phyloP scores from a whole-genome alignment of 2,329 filamentous ascomycete species.

The Diaporthe sp. region DNA sequence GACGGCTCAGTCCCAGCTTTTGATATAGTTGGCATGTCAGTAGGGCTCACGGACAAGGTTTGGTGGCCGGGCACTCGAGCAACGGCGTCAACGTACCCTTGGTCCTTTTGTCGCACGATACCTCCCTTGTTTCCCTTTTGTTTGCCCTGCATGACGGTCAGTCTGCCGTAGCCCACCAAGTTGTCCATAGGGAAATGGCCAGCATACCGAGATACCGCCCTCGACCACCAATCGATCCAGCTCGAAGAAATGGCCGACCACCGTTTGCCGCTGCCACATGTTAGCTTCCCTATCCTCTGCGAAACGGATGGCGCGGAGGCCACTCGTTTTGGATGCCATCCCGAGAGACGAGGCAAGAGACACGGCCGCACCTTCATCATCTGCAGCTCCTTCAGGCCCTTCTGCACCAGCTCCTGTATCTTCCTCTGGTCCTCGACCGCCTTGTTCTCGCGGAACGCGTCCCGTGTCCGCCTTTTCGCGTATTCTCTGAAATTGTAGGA shows the following conservation, averaged over 20 bases:
- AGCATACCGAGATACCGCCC: conserved; percentile 79
- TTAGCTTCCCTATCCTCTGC: conserved; percentile 27
- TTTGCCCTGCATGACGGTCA: conserved; percentile 66
- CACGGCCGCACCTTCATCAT: conserved; percentile 81
- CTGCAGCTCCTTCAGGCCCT: conserved; percentile 87
- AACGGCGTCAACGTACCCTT: conserved; percentile 66
- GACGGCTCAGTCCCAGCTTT: conserved; percentile 26
- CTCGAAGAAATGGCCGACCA: conserved; percentile 95
- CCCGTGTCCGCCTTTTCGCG: conserved; percentile 87
- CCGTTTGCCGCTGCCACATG: conserved; percentile 82
- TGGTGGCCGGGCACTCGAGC: not conserved
- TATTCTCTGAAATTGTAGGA: conserved; percentile 99
- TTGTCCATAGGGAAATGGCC: not conserved
- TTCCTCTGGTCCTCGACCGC: conserved; percentile 76
- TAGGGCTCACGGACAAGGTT: not conserved
- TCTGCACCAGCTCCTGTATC: conserved; percentile 90
- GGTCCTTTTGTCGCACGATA: conserved; percentile 81
- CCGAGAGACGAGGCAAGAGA: not conserved
- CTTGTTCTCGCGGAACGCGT: conserved; percentile 88
- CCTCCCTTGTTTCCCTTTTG: conserved; percentile 73
- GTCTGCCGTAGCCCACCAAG: conserved; percentile 6
- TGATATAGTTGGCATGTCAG: not conserved
- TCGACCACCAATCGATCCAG: conserved; percentile 92
- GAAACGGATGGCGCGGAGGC: not conserved
- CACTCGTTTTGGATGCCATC: not conserved